A percentile compares a stretch with the other conserved stretches of the same genome.
phyloP scores from a whole-genome alignment of 768 basidiomycete genomes.

The Clitopilus passeckerianus region DNA sequence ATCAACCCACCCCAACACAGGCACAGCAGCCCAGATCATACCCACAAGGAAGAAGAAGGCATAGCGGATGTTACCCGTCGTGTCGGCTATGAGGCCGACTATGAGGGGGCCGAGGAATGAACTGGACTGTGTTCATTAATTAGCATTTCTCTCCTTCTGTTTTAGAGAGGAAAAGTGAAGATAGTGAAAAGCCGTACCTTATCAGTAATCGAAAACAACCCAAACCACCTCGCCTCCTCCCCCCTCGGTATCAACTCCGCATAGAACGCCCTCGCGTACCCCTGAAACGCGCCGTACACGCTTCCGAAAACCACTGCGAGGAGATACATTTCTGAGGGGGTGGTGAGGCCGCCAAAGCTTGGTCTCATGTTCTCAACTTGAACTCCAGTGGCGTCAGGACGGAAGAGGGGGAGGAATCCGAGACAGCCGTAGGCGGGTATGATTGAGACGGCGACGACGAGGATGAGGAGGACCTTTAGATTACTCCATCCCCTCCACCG shows the following conservation, averaged over 20 bases:
- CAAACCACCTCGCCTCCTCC: constrained; percentile 89
- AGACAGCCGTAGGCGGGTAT: constrained; percentile 82
- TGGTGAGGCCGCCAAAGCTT: constrained; percentile 71
- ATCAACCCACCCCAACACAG: constrained; percentile 68
- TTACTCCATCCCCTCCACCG: constrained; percentile 61
- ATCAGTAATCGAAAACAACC: constrained; percentile 86
- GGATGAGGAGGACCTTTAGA: constrained; percentile 54
- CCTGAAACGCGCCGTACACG: constrained; percentile 88
- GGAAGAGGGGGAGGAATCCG: constrained; percentile 62
- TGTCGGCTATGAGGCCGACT: constrained; percentile 84
- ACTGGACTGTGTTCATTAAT: constrained; percentile 51
- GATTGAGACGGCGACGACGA: constrained; percentile 61
- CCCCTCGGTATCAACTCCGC: constrained; percentile 82
- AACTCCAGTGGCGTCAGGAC: constrained; percentile 17
- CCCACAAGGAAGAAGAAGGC: constrained; percentile 83
- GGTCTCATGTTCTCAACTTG: constrained; percentile 4
- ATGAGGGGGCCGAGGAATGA: constrained; percentile 90
- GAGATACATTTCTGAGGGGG: constrained; percentile 79
- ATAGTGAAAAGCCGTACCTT: too few relatives aligned
- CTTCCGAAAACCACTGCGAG: constrained; percentile 80
- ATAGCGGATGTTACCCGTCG: constrained; percentile 88
- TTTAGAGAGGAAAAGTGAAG: constrained; percentile 6
- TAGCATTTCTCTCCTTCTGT: not conserved
- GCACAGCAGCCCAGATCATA: constrained; percentile 81
- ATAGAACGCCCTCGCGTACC: constrained; percentile 84